Base-by-base conservation (phyloP, 768 basidiomycete species). In the Russula brevipes region DNA sequence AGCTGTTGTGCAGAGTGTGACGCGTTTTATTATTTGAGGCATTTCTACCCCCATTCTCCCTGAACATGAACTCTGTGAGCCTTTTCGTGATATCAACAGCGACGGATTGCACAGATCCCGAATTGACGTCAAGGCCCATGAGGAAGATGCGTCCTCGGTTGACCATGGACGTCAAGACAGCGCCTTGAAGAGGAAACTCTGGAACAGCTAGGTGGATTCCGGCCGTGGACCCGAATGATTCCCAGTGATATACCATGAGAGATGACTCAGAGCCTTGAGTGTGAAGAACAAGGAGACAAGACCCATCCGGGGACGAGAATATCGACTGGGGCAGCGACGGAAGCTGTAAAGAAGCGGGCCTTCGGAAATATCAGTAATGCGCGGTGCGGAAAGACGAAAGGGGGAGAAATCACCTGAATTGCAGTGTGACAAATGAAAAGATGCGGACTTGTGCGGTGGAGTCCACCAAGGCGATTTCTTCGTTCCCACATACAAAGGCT, bases 31-130 rank as follows among this genome's bases (percentile, higher is more conserved):
- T 65, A 31, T 42, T 64, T 33, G 69, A 57, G n/a, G 67, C 52
- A 8, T 61, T 62, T 9, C 70, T 70, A 31, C 45, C 45, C 1
- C 75, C 78, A 42, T 75, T 80, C 60, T 80, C 78, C 59, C 75
- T 76, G 74, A 86, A 85, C 61, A 74, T 78, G 63, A 82, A 84
- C 58, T 85, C 82, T 1, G 83, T 84, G 10, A 76, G 71, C 61
- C 81, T 82, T 57, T 79, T 79, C 8, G 81, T 82, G 65, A 86
- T 85, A 39, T 80, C 75, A 49, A 86, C 68, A 0, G 74, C 77
- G 16, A 80, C 41, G 0, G 85, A 86, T 24, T 68, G 68, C 54
- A 78, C 78, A 17, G 65, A 60, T 2, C 68, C 72, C 4, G 69
- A 35, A 5, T 69, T 36, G 6, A 71, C 62, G 59, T 82, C 76